Evolutionary conservation across 2,329 filamentous ascomycete genomes (phyloP), one percentile per base, ranked within the genome.

Genomic region (Sporothrix globosa): DNA sequence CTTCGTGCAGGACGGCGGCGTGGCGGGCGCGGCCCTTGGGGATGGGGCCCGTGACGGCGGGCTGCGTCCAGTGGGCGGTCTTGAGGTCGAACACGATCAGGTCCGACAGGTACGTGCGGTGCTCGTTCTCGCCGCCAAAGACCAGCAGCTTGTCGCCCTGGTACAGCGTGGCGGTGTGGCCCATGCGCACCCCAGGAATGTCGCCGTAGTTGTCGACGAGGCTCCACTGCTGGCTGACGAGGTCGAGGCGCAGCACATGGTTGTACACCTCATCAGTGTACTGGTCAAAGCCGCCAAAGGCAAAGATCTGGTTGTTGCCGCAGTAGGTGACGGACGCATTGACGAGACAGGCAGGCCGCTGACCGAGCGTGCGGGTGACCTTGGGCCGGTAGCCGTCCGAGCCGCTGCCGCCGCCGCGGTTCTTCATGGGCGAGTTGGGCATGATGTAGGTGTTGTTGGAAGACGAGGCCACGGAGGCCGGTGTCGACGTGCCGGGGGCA

Each of bases 191-290:
- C 17, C 95, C 95, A 4, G 95, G 95, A 74, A 98, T 98, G 81
- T 98, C 95, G 46, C 96, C 96, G 83, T 97, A 99, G 81, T 99
- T 99, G 81, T 98, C 96, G 24, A 99, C 95, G 67, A 99, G 83
- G 74, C 89, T 96, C 96, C 96, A 99, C 79, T 96, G 92, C 75
- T 96, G 90, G 73, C 91, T 94, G 72, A 91, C 86, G 73, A 99
- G 86, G 79, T 99, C 94, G 67, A 99, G 83, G 76, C 89, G 90
- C 73, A 99, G 84, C 54, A 99, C 96, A 82, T 99, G 96, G 78
- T 99, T 99, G 82, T 99, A 99, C 21, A 99, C 92, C 83, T 99
- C 96, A 79, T 99, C 96, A 0, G 96, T 99, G 78, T 97, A 98
- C 80, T 98, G 95, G 78, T 99, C 96, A 77, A 99, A 99, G 21